A percentile compares a stretch with the other conserved stretches of the same genome.
These are phyloP conservation scores for Dioscorea dumetorum DNA, from an alignment of 106 monocot species.

Conservation along the genomic window DNA sequence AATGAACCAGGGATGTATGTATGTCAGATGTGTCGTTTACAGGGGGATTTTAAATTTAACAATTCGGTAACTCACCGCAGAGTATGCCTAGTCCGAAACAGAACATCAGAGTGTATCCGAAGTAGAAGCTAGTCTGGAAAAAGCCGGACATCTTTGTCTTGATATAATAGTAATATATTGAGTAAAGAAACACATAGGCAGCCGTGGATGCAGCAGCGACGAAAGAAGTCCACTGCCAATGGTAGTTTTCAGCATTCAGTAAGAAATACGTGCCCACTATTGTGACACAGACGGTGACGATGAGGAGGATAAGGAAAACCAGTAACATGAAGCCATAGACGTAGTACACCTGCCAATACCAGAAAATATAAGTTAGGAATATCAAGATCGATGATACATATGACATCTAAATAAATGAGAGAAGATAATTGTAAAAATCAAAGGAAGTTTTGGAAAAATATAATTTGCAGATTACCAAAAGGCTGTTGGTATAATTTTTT, in stretches of 20 bases:
- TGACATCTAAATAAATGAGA: too few species aligned
- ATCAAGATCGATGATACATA: too few species aligned
- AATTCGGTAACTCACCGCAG: slow-evolving; percentile 22
- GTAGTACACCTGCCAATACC: slow-evolving; percentile 29
- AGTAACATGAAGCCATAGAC: slow-evolving; percentile 43
- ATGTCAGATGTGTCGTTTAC: background rate
- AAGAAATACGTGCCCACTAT: slow-evolving; percentile 55
- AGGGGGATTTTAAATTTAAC: background rate
- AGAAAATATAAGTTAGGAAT: background rate
- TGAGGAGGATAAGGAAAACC: slow-evolving; percentile 40
- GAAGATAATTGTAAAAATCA: too few species aligned
- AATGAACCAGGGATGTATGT: background rate
- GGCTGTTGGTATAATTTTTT: too few species aligned
- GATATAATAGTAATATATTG: slow-evolving; percentile 49
- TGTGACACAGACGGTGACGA: slow-evolving; percentile 45
- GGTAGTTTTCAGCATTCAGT: slow-evolving; percentile 53
- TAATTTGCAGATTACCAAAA: too few species aligned
- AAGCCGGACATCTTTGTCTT: slow-evolving; percentile 70
- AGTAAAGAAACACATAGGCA: slow-evolving; percentile 50
- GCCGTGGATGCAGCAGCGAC: slow-evolving; percentile 44
- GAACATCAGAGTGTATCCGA: slow-evolving; percentile 59
- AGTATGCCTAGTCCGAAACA: slow-evolving; percentile 49
- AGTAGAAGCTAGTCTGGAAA: slow-evolving; percentile 65
- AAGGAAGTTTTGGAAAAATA: too few species aligned
- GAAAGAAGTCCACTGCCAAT: slow-evolving; percentile 55